phyloP scores from a whole-genome alignment of 352 stramenopile genomes.

The Aphanomyces invadans region DNA sequence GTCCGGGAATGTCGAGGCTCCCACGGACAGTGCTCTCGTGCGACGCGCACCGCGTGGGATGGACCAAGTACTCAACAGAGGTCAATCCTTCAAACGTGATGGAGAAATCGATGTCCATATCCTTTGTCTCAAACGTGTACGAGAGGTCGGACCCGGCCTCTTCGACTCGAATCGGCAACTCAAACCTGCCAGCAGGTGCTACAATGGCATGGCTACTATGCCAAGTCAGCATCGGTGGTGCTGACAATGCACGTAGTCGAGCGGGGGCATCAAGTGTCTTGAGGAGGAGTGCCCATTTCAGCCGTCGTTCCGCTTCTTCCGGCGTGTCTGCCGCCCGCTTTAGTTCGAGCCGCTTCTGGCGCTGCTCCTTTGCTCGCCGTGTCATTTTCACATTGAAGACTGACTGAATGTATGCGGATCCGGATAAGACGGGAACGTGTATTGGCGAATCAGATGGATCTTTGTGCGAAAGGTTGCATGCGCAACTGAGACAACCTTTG shows the following conservation, averaged over 20 bases:
- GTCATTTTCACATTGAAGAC: conserved; percentile 39
- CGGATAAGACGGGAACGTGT: too few species aligned
- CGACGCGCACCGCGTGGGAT: conserved; percentile 17
- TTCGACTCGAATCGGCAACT: conserved; percentile 38
- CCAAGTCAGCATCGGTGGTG: conserved; percentile 51
- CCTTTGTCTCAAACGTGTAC: conserved; percentile 20
- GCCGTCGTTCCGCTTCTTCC: conserved; percentile 37
- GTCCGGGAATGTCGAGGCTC: conserved; percentile 38
- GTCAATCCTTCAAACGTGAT: neutral
- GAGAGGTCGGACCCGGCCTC: conserved; percentile 3
- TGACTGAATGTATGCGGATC: neutral
- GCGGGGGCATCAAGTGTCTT: conserved; percentile 40
- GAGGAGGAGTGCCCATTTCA: conserved; percentile 54
- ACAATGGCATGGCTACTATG: conserved; percentile 70
- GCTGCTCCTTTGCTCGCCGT: conserved; percentile 63
- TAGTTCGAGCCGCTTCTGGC: conserved; percentile 47
- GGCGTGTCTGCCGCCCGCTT: conserved; percentile 38
- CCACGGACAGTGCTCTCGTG: conserved; percentile 34
- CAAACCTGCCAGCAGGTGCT: conserved; percentile 49
- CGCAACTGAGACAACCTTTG: too few species aligned
- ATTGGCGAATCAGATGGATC: too few species aligned
- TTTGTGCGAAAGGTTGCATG: neutral
- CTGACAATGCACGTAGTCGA: conserved; percentile 22
- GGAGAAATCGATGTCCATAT: conserved; percentile 21
- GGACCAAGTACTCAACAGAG: neutral